phyloP scores from a whole-genome alignment of 192 early-diverging fungal genomes.

The Gamsiella multidivaricata region DNA sequence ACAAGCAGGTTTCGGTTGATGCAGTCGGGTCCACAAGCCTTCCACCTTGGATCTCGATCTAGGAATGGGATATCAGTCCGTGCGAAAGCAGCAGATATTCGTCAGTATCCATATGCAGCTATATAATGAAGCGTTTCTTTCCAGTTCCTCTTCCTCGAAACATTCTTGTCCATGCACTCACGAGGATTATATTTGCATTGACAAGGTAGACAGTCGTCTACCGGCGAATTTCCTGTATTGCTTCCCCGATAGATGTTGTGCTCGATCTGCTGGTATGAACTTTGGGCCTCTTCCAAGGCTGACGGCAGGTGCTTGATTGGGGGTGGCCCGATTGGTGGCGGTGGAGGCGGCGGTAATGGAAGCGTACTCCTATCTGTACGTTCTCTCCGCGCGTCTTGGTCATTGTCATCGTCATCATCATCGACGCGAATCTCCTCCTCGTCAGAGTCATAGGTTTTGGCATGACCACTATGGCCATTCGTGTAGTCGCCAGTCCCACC shows the following conservation, averaged over 20 bases:
- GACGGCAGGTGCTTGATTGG: slow-evolving; percentile 51
- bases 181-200: slow-evolving; percentile 80
- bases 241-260: slow-evolving; percentile 77
- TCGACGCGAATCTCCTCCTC: slow-evolving; percentile 46
- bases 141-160: too few relatives aligned
- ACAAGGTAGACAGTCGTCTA: slow-evolving; percentile 81
- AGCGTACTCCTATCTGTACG: slow-evolving; percentile 7
- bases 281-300: slow-evolving; percentile 62
- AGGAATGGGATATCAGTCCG: too few relatives aligned
- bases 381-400: background rate
- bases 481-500: background rate
- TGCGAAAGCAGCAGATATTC: too few relatives aligned
- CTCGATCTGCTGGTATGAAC: slow-evolving; percentile 73
- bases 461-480: slow-evolving; percentile 4
- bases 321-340: slow-evolving; percentile 47
- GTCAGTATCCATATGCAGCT: too few relatives aligned
- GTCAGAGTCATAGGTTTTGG: slow-evolving; percentile 24
- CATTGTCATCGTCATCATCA: slow-evolving; percentile 28
- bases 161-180: slow-evolving; percentile 28
- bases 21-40: slow-evolving; percentile 93
- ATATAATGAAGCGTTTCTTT: too few relatives aligned
- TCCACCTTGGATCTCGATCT: slow-evolving; percentile 59
- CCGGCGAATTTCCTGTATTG: slow-evolving; percentile 74
- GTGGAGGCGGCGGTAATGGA: slow-evolving; percentile 26
- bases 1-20: slow-evolving; percentile 94